phyloP scores from a whole-genome alignment of 768 basidiomycete genomes.

The Phlebiopsis gigantea region DNA sequence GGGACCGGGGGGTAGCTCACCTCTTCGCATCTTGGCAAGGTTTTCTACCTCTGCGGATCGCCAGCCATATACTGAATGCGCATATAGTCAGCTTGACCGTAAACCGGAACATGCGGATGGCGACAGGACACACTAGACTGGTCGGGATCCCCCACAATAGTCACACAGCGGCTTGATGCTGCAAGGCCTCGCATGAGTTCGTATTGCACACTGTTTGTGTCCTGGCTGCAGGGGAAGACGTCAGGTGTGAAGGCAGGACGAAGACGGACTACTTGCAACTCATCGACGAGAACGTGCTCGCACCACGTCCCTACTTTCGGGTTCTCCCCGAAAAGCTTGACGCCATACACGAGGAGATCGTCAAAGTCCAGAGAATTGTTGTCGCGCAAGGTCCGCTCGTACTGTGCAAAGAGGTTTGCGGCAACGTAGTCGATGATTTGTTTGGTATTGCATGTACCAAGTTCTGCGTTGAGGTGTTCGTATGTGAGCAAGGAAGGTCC shows the following conservation, averaged over 20 bases:
- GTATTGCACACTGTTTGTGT: constrained; percentile 81
- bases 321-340: constrained; percentile 52
- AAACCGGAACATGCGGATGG: background rate
- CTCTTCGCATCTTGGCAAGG: constrained; percentile 63
- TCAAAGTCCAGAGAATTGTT: constrained; percentile 85
- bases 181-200: constrained; percentile 71
- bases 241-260: background rate
- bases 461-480: background rate
- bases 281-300: constrained; percentile 70
- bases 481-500: background rate
- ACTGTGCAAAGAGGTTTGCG: constrained; percentile 51
- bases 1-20: constrained; percentile 27
- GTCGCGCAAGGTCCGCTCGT: constrained; percentile 53
- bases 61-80: constrained; percentile 76
- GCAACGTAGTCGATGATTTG: constrained; percentile 2
- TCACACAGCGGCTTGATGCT: constrained; percentile 46
- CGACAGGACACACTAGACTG: constrained; percentile 58
- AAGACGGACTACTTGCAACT: constrained; percentile 56
- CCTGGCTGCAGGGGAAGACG: constrained; percentile 51
- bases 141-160: constrained; percentile 87
- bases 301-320: constrained; percentile 52
- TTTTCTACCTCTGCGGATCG: constrained; percentile 76
- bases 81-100: background rate
- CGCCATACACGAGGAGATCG: constrained; percentile 71
- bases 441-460: background rate